Evolutionary conservation across 495 filamentous ascomycete genomes (phyloP), one percentile per base, ranked within the genome.

Genomic region (Talaromyces wortmannii): DNA sequence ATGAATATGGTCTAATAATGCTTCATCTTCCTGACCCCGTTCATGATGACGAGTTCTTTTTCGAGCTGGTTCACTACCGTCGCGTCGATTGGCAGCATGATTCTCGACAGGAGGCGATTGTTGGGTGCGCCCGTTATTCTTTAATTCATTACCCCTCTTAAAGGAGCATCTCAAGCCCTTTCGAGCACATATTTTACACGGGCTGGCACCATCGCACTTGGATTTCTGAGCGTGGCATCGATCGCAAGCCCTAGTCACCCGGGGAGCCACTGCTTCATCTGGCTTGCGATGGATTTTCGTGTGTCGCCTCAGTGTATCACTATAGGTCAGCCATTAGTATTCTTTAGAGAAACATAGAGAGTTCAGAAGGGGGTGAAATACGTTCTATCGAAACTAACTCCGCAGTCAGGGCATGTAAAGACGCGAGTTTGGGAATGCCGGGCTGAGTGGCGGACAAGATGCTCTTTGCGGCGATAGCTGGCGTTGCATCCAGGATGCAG

Each of bases 391-490:
- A 67, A 53, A 2, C 45, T 53, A 5, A 50, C 50, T 6, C 54
- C 55, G 31, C 64, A 67, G 6, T 58, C 54, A 33, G 54, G 50
- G 31, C 64, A 67, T 31, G 53, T 29, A 29, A 50, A 45, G 29
- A 29, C 46, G 11, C 3, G 32, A 11, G 40, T 7, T 51, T 33
- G 15, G 11, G 43, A 10, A 52, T 64, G 61, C 11, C 55, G 50
- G 0, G 55, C 50, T 8, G 12, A 31, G 46, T 67, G 64, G 45
- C 64, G 59, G 33, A 57, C 59, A 7, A 67, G 46, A 42, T 67
- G 64, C 47, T 67, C 64, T 50, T 61, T 67, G 17, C 62, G 64
- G 5, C 40, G 55, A 57, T 67, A 67, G 32, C 18, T 55, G 0
- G 59, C 57, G 5, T 47, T 55, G 30, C 61, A 63, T 10, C 42